Evolutionary conservation across 805 yeast species (phyloP), one percentile per base, ranked within the genome.

Genomic region (Yarrowia porcina): DNA sequence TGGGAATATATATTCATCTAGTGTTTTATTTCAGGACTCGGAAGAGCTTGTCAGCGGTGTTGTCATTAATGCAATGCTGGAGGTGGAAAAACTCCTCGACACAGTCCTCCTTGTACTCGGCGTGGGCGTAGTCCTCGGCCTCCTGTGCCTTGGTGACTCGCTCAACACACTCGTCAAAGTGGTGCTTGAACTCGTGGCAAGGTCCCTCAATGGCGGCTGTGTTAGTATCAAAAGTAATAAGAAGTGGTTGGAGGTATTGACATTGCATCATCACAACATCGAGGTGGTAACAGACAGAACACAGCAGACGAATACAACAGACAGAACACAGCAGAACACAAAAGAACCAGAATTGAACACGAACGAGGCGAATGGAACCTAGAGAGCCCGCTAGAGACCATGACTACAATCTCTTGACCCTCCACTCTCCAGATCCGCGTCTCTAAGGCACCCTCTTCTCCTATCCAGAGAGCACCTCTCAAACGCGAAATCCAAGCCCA

Each of bases 31-130:
- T 56, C 61, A 56, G 39, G 39, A 56, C 30, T 56, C 61, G 61
- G 82, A 92, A 90, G 76, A 92, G 81, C 77, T 85, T 87, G 78
- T 96, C 96, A 67, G 96, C 90, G 75, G 87, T 90, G 80, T 96
- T 85, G 75, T 89, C 94, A 78, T 90, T 90, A 71, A 92, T 70
- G 80, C 96, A 90, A 78, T 93, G 97, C 77, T 90, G 90, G 75
- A 92, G 82, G 79, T 94, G 98, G 90, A 93, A 93, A 77, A 89
- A 93, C 79, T 93, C 99, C 79, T 93, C 98, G 66, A 93, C 88
- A 82, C 99, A 93, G 79, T 93, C 97, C 81, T 93, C 99, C 79
- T 93, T 93, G 82, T 90, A 82, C 11, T 81, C 85, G 71, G 82
- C 83, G 64, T 88, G 86, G 28, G 78, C 97, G 75, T 93, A 92